These are phyloP conservation scores for Chrysoporthe austroafricana DNA, from an alignment of 2,329 filamentous ascomycete genomes.

Conservation along the genomic window DNA sequence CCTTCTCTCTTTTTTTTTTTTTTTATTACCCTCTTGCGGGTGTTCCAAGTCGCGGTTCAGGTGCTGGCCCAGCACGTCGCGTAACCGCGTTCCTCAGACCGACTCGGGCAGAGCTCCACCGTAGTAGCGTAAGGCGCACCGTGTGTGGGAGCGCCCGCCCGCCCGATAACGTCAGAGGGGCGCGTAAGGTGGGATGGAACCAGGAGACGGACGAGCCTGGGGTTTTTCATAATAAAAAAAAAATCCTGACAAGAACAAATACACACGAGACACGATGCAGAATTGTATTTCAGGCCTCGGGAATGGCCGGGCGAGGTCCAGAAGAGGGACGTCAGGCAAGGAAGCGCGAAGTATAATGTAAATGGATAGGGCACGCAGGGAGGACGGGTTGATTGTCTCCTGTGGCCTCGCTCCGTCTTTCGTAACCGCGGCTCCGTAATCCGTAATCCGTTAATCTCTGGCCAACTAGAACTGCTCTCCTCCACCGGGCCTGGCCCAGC, in stretches of 20 bases:
- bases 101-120: slow-evolving; percentile 22
- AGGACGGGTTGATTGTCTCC: not conserved
- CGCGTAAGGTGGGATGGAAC: not conserved
- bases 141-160: not conserved
- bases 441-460: not conserved
- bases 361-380: not conserved
- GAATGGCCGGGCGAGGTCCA: not conserved
- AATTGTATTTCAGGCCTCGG: not conserved
- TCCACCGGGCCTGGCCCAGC: not conserved
- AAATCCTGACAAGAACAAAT: not conserved
- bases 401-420: not conserved
- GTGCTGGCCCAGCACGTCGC: slow-evolving; percentile 26
- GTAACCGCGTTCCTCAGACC: slow-evolving; percentile 27
- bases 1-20: not conserved
- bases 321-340: slow-evolving; percentile 10
- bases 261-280: not conserved
- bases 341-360: not conserved
- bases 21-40: not conserved
- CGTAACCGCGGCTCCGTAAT: slow-evolving; percentile 3
- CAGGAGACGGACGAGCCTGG: no score
- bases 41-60: slow-evolving; percentile 27
- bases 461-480: not conserved
- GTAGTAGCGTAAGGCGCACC: slow-evolving; percentile 7
- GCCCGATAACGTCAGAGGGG: not conserved
- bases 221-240: not conserved